Evolutionary conservation across 2,329 filamentous ascomycete species (phyloP).

Genomic region (Laburnicola sp.): DNA sequence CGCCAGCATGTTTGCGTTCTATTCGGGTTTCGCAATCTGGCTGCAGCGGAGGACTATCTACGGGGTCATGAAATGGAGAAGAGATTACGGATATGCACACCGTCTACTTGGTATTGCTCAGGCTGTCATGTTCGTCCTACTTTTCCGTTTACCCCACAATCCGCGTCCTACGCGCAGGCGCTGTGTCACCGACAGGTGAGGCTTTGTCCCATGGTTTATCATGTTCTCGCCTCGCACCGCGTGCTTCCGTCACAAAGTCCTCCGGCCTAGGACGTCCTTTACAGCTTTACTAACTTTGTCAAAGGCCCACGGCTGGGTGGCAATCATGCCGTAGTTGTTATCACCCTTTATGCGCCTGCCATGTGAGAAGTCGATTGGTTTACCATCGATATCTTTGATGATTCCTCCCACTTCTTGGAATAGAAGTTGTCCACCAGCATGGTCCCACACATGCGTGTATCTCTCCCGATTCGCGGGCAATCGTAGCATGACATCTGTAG

Average conservation of each 20-base stretch:
- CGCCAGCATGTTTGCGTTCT: slow-evolving; percentile 8
- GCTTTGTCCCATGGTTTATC: slow-evolving; percentile 15
- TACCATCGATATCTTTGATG: slow-evolving; percentile 57
- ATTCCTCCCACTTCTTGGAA: slow-evolving; percentile 55
- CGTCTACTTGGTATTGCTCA: neutral
- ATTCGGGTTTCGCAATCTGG: slow-evolving; percentile 2
- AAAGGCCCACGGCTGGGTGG: slow-evolving; percentile 31
- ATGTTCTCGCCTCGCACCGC: slow-evolving; percentile 21
- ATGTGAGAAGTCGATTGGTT: slow-evolving; percentile 51
- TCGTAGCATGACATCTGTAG: slow-evolving; percentile 54
- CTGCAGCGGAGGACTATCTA: slow-evolving; percentile 2
- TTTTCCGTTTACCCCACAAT: slow-evolving; percentile 31
- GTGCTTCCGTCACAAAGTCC: slow-evolving; percentile 19
- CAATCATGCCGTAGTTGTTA: slow-evolving; percentile 43
- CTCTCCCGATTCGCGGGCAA: slow-evolving; percentile 50
- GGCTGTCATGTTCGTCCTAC: neutral
- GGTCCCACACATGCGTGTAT: slow-evolving; percentile 59
- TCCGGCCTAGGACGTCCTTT: slow-evolving; percentile 30
- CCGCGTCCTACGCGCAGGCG: slow-evolving; percentile 14
- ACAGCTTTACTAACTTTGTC: slow-evolving; percentile 32
- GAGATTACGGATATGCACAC: slow-evolving; percentile 1
- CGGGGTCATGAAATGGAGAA: neutral
- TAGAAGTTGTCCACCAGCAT: slow-evolving; percentile 58
- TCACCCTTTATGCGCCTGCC: slow-evolving; percentile 40
- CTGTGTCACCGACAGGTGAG: slow-evolving; percentile 25